Base-by-base conservation (phyloP, 2,329 filamentous ascomycete species). In the Aspergillus novofumigatus region DNA sequence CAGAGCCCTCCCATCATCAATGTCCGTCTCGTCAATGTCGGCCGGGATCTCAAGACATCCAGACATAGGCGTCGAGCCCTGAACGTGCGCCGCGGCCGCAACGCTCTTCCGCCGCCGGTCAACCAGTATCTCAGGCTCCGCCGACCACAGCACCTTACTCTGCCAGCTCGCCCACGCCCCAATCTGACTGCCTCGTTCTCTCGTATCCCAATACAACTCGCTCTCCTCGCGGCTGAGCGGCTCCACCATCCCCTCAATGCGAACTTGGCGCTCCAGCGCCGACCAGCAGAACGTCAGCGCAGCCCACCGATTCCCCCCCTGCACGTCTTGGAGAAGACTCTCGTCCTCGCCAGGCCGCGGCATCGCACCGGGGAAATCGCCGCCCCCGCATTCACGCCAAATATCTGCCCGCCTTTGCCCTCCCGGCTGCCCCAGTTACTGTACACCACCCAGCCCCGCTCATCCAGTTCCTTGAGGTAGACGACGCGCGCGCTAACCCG, bases 101-200 rank as follows among this genome's bases (percentile, higher is more conserved):
- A 63, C 59, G 58, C 59, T 67, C 65, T 69, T 68, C 35, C 68
- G 57, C 6, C 66, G 63, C 49, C 64, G 60, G 44, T 56, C 62
- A 29, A 64, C 56, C 45, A 71, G 54, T n/a, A 59, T 55, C n/a
- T 55, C 57, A 1, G 69, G 69, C 53, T 71, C 69, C 17, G 64
- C 69, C 25, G 66, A 70, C 74, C 77, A 74, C 56, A 97, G 75
- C 45, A 93, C 90, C 66, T 84, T 81, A 69, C 90, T 95, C 83
- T 99, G 94, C 74, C 85, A 82, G 72, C 91, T 96, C 10, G 94
- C 91, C 94, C 94, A 97, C 1, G 92, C 94, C 0, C 94, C 94
- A 58, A 99, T 83, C 63, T 92, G 80, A 68, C 87, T 91, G 0
- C 91, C 93, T 3, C 94, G 80, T 51, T 91, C 91, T 47, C 86